These are phyloP conservation scores for Apophysomyces ossiformis DNA, from an alignment of 371 early-diverging fungal species.

Conservation along the genomic window DNA sequence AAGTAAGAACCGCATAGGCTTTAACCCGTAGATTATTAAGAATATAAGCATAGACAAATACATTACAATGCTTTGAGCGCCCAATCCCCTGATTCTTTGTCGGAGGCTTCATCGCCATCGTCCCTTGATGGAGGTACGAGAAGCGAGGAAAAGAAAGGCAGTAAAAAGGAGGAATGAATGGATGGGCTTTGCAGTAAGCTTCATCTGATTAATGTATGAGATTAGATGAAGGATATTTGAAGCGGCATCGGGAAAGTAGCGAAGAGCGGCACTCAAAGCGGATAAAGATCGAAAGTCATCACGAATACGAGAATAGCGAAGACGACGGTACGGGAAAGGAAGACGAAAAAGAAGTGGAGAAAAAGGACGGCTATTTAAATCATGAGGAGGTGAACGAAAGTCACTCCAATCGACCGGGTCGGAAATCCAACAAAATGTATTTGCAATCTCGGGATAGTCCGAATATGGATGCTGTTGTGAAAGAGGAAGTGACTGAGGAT, in stretches of 20 bases:
- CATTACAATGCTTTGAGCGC: not conserved
- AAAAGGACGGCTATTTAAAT: slow-evolving; percentile 9
- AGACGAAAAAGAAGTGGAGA: slow-evolving; percentile 5
- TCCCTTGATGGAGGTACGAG: slow-evolving; percentile 16
- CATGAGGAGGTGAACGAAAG: slow-evolving; percentile 5
- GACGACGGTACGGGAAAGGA: slow-evolving; percentile 4
- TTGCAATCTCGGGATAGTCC: slow-evolving; percentile 1
- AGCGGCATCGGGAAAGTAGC: slow-evolving; percentile 18
- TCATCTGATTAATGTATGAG: not conserved
- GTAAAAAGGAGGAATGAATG: no score
- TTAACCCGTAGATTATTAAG: not conserved
- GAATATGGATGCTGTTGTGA: slow-evolving; percentile 3
- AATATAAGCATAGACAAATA: slow-evolving; percentile 5
- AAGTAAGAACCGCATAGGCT: slow-evolving; percentile 13
- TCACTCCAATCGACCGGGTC: slow-evolving; percentile 9
- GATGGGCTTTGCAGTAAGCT: not conserved
- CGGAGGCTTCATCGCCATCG: slow-evolving; percentile 14
- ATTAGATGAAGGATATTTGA: slow-evolving; percentile 16
- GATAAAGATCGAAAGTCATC: slow-evolving; percentile 9
- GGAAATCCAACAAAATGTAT: slow-evolving; percentile 6
- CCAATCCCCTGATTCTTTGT: slow-evolving; percentile 14
- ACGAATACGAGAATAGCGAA: slow-evolving; percentile 5
- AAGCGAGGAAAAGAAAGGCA: no score
- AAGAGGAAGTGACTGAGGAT: slow-evolving; percentile 2
- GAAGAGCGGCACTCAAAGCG: slow-evolving; percentile 14